Base-by-base conservation (phyloP, 768 basidiomycete genomes). In the Panus rudis region DNA sequence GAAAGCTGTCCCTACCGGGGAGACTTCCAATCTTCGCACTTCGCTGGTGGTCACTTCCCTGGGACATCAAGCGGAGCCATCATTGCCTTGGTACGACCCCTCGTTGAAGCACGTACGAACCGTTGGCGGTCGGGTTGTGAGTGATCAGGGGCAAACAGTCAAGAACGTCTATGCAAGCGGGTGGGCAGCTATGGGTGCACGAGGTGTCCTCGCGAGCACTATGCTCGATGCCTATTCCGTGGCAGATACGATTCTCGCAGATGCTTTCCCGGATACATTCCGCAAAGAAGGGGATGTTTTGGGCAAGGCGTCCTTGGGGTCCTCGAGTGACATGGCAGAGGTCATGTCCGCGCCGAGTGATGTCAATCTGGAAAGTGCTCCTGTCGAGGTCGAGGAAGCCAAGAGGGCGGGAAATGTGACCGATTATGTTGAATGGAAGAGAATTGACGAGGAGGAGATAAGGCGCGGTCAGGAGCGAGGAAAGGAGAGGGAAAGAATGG, bases 111-210 rank as follows among this genome's bases (percentile, higher is more conserved):
- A 79, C 52, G 63, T 87, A 12, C 74, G 78, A n/a, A 73, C 74
- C 1, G 49, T 61, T 3, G 60, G 62, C 6, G 76, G 76, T 4
- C 70, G 79, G 11, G 64, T 87, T 6, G 53, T 76, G 21, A 65
- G 67, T 10, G 51, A 59, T 3, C 50, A 50, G 4, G 59, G 63
- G 10, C 53, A 54, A 2, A 42, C 60, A 14, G 51, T 81, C 27
- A 71, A 68, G 27, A 78, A 77, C 45, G 69, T 93, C n/a, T 99
- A 96, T 57, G 84, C 90, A 1, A 83, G 88, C 1, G 94, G 94
- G 8, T 99, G 96, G 96, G 84, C 90, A 2, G 84, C 90, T 2
- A 80, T 76, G 3, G 94, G 94, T 26, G 92, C 96, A 0, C 82
- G 78, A 41, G 93, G 93, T 8, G 92, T 98, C 11, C 71, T 98